phyloP scores from a whole-genome alignment of 192 early-diverging fungal species.

The Linnemannia schmuckeri region DNA sequence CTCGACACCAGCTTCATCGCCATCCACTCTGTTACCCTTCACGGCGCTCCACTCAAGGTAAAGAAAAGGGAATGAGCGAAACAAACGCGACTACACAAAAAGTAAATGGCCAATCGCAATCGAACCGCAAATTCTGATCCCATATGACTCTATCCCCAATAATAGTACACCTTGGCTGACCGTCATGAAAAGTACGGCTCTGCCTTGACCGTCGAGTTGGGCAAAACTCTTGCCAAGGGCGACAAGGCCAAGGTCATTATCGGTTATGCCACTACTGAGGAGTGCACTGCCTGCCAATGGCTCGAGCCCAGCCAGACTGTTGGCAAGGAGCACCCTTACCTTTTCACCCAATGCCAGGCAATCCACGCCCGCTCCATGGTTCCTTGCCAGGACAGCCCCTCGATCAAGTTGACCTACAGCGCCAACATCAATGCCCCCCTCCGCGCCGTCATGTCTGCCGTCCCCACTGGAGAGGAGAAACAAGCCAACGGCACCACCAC shows the following conservation, averaged over 20 bases:
- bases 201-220: slow-evolving; percentile 76
- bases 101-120: not conserved
- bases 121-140: not conserved
- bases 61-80: not conserved
- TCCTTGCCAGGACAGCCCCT: slow-evolving; percentile 92
- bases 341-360: slow-evolving; percentile 97
- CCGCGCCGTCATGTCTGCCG: slow-evolving; percentile 95
- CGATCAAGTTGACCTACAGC: slow-evolving; percentile 91
- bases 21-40: slow-evolving; percentile 57
- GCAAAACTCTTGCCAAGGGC: slow-evolving; percentile 55
- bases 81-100: not conserved
- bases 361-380: slow-evolving; percentile 94
- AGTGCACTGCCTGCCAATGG: slow-evolving; percentile 94
- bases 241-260: slow-evolving; percentile 72
- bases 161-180: slow-evolving; percentile 65
- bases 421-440: slow-evolving; percentile 86
- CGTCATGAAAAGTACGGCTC: slow-evolving; percentile 79
- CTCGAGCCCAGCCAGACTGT: slow-evolving; percentile 93
- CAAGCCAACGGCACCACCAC: slow-evolving; percentile 66
- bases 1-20: slow-evolving; percentile 78
- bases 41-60: slow-evolving; percentile 48
- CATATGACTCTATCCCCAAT: not conserved
- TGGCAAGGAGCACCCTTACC: slow-evolving; percentile 93
- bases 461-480: slow-evolving; percentile 72
- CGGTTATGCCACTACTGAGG: slow-evolving; percentile 82